Evolutionary conservation across 192 early-diverging fungal genomes (phyloP).

Genomic region (Backusella circina): DNA sequence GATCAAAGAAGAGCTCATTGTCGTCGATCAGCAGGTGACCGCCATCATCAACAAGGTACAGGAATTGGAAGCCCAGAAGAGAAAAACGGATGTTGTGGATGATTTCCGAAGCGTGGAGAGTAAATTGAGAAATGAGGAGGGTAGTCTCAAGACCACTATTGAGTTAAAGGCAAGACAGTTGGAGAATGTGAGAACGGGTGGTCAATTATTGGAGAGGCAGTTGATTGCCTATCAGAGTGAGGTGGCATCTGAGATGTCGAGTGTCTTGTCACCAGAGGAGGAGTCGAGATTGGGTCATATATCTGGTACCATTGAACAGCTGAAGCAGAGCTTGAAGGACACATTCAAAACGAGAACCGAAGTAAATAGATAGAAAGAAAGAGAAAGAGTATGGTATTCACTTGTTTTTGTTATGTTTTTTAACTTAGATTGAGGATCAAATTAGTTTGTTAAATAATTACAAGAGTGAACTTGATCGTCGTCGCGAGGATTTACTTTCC

Average conservation of each 20-base stretch:
- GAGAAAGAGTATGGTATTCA: neutral
- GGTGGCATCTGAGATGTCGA: slow-evolving; percentile 52
- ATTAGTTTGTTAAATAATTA: slow-evolving; percentile 74
- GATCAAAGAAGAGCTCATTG: slow-evolving; percentile 52
- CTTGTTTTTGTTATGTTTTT: neutral
- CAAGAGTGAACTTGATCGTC: slow-evolving; percentile 61
- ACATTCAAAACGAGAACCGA: slow-evolving; percentile 50
- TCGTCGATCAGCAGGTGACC: slow-evolving; percentile 63
- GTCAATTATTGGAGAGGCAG: slow-evolving; percentile 54
- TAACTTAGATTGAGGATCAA: slow-evolving; percentile 59
- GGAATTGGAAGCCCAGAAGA: slow-evolving; percentile 43
- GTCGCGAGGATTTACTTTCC: slow-evolving; percentile 61
- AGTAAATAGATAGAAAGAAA: slow-evolving; percentile 29
- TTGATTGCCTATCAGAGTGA: slow-evolving; percentile 57
- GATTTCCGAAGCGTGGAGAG: slow-evolving; percentile 54
- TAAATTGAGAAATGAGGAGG: slow-evolving; percentile 61
- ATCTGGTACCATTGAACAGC: slow-evolving; percentile 44
- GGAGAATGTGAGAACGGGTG: slow-evolving; percentile 36
- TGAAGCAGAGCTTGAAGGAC: slow-evolving; percentile 54
- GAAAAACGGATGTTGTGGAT: slow-evolving; percentile 53
- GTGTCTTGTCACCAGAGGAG: slow-evolving; percentile 50
- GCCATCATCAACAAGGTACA: slow-evolving; percentile 57
- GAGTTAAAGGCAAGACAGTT: slow-evolving; percentile 46
- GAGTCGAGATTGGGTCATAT: slow-evolving; percentile 47
- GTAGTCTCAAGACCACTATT: slow-evolving; percentile 46